Conservation (phyloP, 106 monocot species). For the Narthecium ossifragum region DNA sequence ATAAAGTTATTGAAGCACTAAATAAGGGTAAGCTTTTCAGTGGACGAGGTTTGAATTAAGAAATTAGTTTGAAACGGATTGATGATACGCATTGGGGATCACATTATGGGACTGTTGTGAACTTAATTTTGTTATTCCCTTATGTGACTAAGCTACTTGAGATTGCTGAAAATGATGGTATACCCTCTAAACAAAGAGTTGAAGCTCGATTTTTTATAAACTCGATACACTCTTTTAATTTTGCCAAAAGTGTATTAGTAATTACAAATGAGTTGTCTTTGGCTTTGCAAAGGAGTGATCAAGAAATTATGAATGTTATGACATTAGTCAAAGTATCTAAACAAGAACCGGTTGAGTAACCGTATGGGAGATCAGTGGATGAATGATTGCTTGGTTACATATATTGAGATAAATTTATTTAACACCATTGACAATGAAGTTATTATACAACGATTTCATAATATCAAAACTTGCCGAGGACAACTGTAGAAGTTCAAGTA, state of each 20-base stretch:
- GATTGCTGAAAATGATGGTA: not conserved
- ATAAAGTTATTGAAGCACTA: not conserved
- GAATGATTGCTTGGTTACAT: too few species aligned
- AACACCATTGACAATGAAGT: too few species aligned
- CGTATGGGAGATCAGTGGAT: too few species aligned
- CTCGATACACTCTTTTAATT: too few species aligned
- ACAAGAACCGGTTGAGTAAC: not conserved
- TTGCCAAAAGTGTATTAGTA: not conserved
- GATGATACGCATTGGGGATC: not conserved
- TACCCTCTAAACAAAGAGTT: not conserved
- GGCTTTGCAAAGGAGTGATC: not conserved
- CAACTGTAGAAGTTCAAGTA: too few species aligned
- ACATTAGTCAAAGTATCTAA: not conserved
- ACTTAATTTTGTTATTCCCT: not conserved
- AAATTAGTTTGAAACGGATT: not conserved
- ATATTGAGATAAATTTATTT: too few species aligned
- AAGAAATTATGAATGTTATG: constrained; percentile 6
- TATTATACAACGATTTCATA: too few species aligned
- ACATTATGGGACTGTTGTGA: not conserved
- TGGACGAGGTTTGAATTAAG: not conserved
- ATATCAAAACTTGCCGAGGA: too few species aligned
- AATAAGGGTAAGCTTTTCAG: not conserved
- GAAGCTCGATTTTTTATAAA: too few species aligned
- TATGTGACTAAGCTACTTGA: not conserved
- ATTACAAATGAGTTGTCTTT: not conserved